Percentiles rank a stretch among this genome's conserved stretches.
Conservation (phyloP, 345 rosid genomes). For the Salix brachista region DNA sequence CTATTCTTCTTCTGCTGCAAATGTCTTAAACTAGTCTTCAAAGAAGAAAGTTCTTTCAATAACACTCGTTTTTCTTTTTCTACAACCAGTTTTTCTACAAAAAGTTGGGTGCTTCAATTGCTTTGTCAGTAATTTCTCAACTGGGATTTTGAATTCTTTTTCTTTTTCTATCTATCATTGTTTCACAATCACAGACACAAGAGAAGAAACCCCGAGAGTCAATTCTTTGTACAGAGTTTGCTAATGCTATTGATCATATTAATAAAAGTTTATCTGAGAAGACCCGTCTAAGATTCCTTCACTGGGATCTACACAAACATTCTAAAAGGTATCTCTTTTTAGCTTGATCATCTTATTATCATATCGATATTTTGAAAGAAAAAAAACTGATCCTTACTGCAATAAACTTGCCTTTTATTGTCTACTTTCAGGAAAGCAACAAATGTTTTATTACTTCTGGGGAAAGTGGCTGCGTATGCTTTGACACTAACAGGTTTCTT, state of each 20-base stretch:
- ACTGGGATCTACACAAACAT: constrained; percentile 89
- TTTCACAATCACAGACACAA: constrained; percentile 39
- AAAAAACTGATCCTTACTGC: constrained; percentile 1
- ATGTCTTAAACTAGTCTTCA: constrained; percentile 9
- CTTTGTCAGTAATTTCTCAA: constrained; percentile 1
- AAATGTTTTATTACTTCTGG: constrained; percentile 66
- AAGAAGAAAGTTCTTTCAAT: background rate
- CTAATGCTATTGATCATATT: constrained; percentile 85
- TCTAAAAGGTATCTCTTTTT: constrained; percentile 55
- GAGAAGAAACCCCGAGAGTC: constrained; percentile 92
- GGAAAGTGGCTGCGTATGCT: constrained; percentile 79
- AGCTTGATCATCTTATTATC: background rate
- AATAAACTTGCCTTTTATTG: constrained; percentile 11
- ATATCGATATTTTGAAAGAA: background rate
- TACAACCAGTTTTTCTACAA: no score
- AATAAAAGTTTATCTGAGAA: constrained; percentile 86
- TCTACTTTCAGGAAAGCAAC: constrained; percentile 62
- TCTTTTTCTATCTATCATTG: constrained; percentile 5
- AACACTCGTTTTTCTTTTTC: background rate
- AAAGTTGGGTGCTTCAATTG: background rate
- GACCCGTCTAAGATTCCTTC: constrained; percentile 68
- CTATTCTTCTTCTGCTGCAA: background rate
- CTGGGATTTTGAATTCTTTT: constrained; percentile 4
- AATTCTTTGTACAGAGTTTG: constrained; percentile 91
- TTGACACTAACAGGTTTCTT: constrained; percentile 83